phyloP scores from a whole-genome alignment of 805 yeast genomes.

The Saccharomycopsis sp. region DNA sequence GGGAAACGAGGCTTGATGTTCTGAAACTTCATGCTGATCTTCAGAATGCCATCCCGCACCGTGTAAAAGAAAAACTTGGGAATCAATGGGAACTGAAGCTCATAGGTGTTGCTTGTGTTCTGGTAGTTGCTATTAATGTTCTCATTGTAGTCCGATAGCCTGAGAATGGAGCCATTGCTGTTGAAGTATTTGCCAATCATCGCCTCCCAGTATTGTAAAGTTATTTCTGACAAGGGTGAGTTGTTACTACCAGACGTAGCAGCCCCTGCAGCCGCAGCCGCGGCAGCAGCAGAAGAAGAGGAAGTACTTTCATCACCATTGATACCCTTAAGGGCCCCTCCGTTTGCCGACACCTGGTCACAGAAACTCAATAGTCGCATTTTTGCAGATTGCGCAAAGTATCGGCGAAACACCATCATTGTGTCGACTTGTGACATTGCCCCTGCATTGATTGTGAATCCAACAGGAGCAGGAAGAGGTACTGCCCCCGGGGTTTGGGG shows the following conservation, averaged over 20 bases:
- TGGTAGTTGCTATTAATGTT: neutral
- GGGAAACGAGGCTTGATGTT: conserved; percentile 9
- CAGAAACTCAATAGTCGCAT: conserved; percentile 12
- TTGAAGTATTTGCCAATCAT: conserved; percentile 14
- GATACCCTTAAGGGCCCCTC: conserved; percentile 2
- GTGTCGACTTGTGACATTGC: too few species aligned
- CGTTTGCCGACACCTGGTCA: conserved; percentile 13
- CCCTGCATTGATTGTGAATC: too few species aligned
- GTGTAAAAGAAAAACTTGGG: conserved; percentile 13
- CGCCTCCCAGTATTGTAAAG: conserved; percentile 14
- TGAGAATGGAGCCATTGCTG: conserved; percentile 5
- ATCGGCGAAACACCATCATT: conserved; percentile 5
- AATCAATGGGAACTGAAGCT: conserved; percentile 12
- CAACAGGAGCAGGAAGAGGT: too few species aligned
- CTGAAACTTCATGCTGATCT: conserved; percentile 9
- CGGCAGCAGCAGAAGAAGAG: too few species aligned
- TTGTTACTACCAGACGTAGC: too few species aligned
- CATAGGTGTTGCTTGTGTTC: conserved; percentile 1
- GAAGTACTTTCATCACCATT: conserved; percentile 1
- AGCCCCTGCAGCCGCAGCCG: too few species aligned
- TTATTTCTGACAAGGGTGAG: too few species aligned
- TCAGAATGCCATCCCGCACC: conserved; percentile 7
- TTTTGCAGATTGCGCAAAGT: conserved; percentile 14
- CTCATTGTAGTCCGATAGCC: conserved; percentile 1
- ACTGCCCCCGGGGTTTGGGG: too few species aligned